Conservation (phyloP, 2,329 filamentous ascomycete species). For the Torrubiellomyces zombiae region DNA sequence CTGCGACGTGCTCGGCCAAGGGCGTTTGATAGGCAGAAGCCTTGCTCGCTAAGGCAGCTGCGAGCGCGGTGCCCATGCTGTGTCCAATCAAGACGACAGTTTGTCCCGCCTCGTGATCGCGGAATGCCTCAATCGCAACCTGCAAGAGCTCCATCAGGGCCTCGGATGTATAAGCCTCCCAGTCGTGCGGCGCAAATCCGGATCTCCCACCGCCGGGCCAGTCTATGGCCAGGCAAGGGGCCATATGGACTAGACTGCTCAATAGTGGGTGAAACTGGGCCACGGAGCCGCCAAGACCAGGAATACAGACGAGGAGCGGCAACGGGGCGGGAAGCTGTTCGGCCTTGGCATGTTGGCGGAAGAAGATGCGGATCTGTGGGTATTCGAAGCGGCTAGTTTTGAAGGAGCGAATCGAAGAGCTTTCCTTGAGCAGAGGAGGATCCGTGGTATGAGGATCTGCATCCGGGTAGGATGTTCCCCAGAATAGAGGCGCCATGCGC, state of each 20-base stretch:
- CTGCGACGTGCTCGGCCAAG: constrained; percentile 50
- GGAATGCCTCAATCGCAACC: constrained; percentile 55
- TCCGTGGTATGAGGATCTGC: constrained; percentile 40
- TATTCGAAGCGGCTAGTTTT: constrained; percentile 58
- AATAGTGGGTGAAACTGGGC: constrained; percentile 76
- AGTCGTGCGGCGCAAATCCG: constrained; percentile 49
- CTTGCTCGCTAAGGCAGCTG: constrained; percentile 47
- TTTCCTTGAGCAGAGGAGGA: constrained; percentile 62
- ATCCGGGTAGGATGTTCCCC: constrained; percentile 9
- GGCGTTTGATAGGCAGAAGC: constrained; percentile 25
- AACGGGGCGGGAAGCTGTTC: constrained; percentile 63
- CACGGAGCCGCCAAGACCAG: constrained; percentile 82
- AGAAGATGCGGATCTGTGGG: constrained; percentile 65
- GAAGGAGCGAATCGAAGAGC: constrained; percentile 56
- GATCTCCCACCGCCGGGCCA: constrained; percentile 81
- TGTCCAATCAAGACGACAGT: constrained; percentile 70
- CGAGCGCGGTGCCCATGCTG: constrained; percentile 74
- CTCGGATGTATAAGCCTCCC: constrained; percentile 66
- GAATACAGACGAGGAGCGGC: constrained; percentile 78
- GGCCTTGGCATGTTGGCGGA: constrained; percentile 65
- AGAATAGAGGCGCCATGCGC: too few relatives aligned
- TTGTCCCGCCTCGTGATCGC: constrained; percentile 47
- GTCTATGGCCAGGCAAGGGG: constrained; percentile 70
- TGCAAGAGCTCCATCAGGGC: constrained; percentile 61
- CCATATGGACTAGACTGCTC: constrained; percentile 64